Evolutionary conservation across 2,329 filamentous ascomycete genomes (phyloP).

Genomic region (Sporothrix protearum): DNA sequence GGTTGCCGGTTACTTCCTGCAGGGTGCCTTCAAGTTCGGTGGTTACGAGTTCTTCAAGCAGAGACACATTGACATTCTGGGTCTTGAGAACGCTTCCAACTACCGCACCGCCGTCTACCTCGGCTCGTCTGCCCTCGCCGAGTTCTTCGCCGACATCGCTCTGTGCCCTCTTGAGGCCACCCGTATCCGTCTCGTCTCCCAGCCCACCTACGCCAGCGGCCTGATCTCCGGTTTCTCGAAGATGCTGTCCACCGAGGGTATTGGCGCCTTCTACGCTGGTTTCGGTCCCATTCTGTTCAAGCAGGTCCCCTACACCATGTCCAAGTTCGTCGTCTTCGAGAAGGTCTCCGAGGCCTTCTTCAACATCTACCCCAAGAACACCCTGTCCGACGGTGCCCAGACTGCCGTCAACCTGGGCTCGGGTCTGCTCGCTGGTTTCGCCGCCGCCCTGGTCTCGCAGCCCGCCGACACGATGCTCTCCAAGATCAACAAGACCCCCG

Average conservation of each 20-base stretch:
- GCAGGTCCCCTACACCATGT: slow-evolving; percentile 82
- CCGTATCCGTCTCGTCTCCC: slow-evolving; percentile 77
- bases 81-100: slow-evolving; percentile 65
- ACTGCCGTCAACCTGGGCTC: slow-evolving; percentile 63
- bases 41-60: slow-evolving; percentile 89
- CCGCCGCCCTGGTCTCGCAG: slow-evolving; percentile 75
- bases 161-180: slow-evolving; percentile 83
- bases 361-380: slow-evolving; percentile 62
- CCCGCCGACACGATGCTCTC: slow-evolving; percentile 81
- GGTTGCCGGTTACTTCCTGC: slow-evolving; percentile 77
- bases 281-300: slow-evolving; percentile 78
- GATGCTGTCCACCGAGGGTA: slow-evolving; percentile 69
- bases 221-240: slow-evolving; percentile 69
- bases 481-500: slow-evolving; percentile 89
- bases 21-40: slow-evolving; percentile 83
- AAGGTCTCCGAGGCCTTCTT: slow-evolving; percentile 71
- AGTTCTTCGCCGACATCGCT: slow-evolving; percentile 65
- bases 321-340: slow-evolving; percentile 85
- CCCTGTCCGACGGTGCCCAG: slow-evolving; percentile 60
- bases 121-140: slow-evolving; percentile 55
- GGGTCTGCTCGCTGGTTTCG: slow-evolving; percentile 61
- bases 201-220: slow-evolving; percentile 72
- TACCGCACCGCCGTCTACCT: slow-evolving; percentile 73
- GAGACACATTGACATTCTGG: slow-evolving; percentile 69
- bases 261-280: slow-evolving; percentile 76